A percentile compares a stretch with the other conserved stretches of the same genome.
These are phyloP conservation scores for Trebouxiophyceae sp. DNA, from an alignment of 163 green algal species.

Conservation along the genomic window DNA sequence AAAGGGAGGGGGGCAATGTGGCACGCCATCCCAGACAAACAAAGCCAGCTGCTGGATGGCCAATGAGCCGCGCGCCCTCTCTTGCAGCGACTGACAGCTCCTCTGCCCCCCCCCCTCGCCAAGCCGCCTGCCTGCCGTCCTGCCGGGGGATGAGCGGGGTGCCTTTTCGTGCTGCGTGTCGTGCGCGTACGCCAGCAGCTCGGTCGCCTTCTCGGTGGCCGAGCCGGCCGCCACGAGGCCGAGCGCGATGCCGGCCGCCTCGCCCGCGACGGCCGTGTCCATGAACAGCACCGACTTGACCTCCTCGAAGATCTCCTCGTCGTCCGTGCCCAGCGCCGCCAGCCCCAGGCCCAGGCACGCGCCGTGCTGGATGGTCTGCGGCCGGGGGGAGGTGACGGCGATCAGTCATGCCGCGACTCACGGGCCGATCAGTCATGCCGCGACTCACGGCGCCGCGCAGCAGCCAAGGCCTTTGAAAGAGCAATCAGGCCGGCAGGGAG, in stretches of 20 bases:
- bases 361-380: conserved; percentile 88
- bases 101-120: background rate
- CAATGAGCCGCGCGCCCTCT: too few species aligned
- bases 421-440: too few species aligned
- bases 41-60: too few species aligned
- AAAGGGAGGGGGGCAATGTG: too few species aligned
- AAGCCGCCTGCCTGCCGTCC: too few species aligned
- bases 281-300: conserved; percentile 91
- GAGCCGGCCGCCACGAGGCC: conserved; percentile 86
- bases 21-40: too few species aligned
- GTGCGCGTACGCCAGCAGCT: conserved; percentile 96
- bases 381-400: too few species aligned
- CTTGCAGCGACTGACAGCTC: background rate
- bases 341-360: conserved; percentile 94
- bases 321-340: conserved; percentile 71
- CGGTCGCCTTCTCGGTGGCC: conserved; percentile 63
- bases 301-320: conserved; percentile 90
- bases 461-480: too few species aligned
- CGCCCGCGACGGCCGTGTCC: conserved; percentile 70
- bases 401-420: too few species aligned
- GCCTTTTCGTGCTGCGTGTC: conserved; percentile 99
- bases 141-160: too few species aligned
- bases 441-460: too few species aligned
- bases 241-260: conserved; percentile 84
- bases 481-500: too few species aligned